Conservation (phyloP, 805 yeast genomes). For the Wickerhamomyces rabaulensis region DNA sequence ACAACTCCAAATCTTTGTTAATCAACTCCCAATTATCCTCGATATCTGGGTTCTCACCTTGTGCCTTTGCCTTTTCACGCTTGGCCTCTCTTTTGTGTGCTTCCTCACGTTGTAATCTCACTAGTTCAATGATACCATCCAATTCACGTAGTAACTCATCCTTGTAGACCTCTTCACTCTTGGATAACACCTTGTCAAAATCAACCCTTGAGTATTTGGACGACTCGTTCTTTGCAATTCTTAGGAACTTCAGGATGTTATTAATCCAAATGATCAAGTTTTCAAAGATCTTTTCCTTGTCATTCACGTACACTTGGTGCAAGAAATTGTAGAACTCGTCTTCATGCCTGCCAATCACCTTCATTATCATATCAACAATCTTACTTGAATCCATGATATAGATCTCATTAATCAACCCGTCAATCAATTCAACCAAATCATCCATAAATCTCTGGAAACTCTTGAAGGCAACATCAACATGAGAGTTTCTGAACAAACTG, state of each 20-base stretch:
- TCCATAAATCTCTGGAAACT: conserved; percentile 60
- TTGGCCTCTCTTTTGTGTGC: conserved; percentile 24
- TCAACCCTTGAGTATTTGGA: conserved; percentile 35
- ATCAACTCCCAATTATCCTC: conserved; percentile 40
- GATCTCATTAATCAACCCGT: conserved; percentile 41
- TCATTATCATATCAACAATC: conserved; percentile 62
- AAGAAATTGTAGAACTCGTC: conserved; percentile 68
- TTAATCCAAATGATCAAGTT: conserved; percentile 73
- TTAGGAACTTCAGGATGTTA: conserved; percentile 54
- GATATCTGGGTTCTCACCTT: conserved; percentile 17
- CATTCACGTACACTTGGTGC: conserved; percentile 78
- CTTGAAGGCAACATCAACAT: conserved; percentile 58
- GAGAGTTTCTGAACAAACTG: conserved; percentile 59
- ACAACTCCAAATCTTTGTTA: conserved; percentile 32
- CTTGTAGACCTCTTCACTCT: conserved; percentile 19
- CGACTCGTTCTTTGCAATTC: conserved; percentile 46
- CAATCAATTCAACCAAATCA: conserved; percentile 59
- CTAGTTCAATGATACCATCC: conserved; percentile 31
- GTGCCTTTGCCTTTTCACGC: conserved; percentile 19
- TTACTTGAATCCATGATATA: conserved; percentile 50
- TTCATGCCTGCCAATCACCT: conserved; percentile 66
- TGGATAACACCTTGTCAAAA: conserved; percentile 31
- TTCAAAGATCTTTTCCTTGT: conserved; percentile 64
- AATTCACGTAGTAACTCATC: conserved; percentile 32
- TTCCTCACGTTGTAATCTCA: conserved; percentile 29